A percentile compares a stretch with the other conserved stretches of the same genome.
Evolutionary conservation across 2,329 filamentous ascomycete species (phyloP).

Genomic region (Neocucurbitaria cava): DNA sequence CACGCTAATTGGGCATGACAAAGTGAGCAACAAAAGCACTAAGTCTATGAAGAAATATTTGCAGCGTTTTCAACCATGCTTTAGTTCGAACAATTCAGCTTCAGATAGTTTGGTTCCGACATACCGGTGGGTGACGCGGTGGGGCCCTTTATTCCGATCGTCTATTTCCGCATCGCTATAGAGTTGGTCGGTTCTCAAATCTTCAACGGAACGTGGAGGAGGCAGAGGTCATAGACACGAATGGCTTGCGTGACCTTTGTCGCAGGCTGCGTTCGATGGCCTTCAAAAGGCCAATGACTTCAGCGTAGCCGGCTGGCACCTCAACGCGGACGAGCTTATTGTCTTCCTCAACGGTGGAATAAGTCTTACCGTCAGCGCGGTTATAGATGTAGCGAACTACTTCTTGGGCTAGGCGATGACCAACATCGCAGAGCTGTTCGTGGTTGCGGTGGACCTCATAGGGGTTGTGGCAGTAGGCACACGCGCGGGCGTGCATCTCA

Average conservation of each 20-base stretch:
- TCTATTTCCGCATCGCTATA: too few species aligned
- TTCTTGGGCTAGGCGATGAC: conserved; percentile 54
- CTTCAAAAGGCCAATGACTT: conserved; percentile 50
- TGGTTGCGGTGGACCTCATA: conserved; percentile 51
- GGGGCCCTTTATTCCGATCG: too few species aligned
- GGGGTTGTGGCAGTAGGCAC: conserved; percentile 54
- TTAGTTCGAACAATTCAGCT: too few species aligned
- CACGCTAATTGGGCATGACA: too few species aligned
- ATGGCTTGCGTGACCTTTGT: conserved; percentile 44
- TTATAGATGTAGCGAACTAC: conserved; percentile 55
- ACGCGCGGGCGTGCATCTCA: conserved; percentile 55
- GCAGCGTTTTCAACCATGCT: too few species aligned
- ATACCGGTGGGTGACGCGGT: too few species aligned
- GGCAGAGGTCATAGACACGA: conserved; percentile 56
- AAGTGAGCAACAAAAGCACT: too few species aligned
- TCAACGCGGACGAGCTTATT: conserved; percentile 55
- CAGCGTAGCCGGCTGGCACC: conserved; percentile 51
- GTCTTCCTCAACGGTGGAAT: conserved; percentile 45
- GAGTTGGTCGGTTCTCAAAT: too few species aligned
- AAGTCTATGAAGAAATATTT: too few species aligned
- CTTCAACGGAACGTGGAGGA: too few species aligned
- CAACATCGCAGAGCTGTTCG: conserved; percentile 52
- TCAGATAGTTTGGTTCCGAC: too few species aligned
- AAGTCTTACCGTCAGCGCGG: conserved; percentile 41
- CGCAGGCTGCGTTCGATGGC: conserved; percentile 51